Evolutionary conservation across 2,329 filamentous ascomycete genomes (phyloP).

Genomic region (Emergomyces pasteurianus): DNA sequence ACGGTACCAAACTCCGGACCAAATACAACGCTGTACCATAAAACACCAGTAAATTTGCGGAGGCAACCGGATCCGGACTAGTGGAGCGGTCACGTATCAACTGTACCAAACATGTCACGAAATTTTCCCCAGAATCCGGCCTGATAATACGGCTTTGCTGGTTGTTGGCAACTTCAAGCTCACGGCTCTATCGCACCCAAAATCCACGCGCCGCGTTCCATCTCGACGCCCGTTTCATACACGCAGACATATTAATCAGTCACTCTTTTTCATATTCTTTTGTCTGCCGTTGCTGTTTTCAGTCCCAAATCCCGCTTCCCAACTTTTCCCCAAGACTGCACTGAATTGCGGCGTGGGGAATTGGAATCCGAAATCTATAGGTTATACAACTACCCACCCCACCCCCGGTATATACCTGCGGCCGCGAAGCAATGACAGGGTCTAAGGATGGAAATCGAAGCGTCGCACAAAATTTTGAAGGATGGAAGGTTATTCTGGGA

Average conservation of each 20-base stretch:
- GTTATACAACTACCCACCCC: too few relatives aligned
- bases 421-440: conserved; percentile 22
- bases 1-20: not conserved
- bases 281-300: not conserved
- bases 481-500: conserved; percentile 82
- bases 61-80: not conserved
- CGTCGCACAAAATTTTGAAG: conserved; percentile 50
- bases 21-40: not conserved
- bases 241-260: not conserved
- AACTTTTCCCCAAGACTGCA: not conserved
- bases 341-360: not conserved
- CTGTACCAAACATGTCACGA: not conserved
- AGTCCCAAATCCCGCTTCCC: not conserved
- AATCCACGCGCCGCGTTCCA: too few relatives aligned
- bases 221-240: not conserved
- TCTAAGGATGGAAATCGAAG: conserved; percentile 51
- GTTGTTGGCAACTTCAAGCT: not conserved
- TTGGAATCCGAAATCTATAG: too few relatives aligned
- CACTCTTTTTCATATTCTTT: not conserved
- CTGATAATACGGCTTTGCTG: too few relatives aligned
- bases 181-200: not conserved
- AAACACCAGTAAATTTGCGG: not conserved
- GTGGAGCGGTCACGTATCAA: not conserved
- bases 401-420: conserved; percentile 13
- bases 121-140: not conserved